Base-by-base conservation (phyloP, 106 monocot genomes). In the Dendrobium nobile region DNA sequence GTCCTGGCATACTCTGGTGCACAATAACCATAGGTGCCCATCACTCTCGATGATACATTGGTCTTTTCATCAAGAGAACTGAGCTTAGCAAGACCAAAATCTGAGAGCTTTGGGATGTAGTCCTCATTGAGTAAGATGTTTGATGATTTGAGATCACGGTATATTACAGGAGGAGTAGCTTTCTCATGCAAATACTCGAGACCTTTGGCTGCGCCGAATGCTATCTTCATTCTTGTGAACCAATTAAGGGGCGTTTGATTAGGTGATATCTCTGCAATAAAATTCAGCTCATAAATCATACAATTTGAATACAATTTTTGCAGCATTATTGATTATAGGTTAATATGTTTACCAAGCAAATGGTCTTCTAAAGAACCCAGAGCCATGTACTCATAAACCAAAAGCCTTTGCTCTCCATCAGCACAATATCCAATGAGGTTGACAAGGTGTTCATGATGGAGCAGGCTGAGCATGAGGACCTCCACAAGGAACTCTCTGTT, bases 371-470 rank as follows among this genome's bases (percentile, higher is more conserved):
- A 76, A 26, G 76, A 76, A 26, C 76, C 76, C 7, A 76, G 48
- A 76, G 76, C 76, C 76, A 76, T 76, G 76, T 47, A 76, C 47
- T 76, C 76, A 27, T 76, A 76, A 76, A 76, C 48, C 48, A 76
- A 48, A 76, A 76, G 76, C 48, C 76, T 76, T 76, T 76, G 76
- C 7, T 76, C 76, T 47, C 76, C 76, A 76, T 76, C 76, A 47
- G 76, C 45, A 48, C 76, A 76, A 18, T 76, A 76, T 9, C 76
- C 76, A 48, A 47, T 48, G 20, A 76, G 48, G 17, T 76, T 76
- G 47, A 76, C 76, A 48, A 76, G 76, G 76, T 76, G 16, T 0
- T 76, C 48, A 28, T 76, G 76, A 13, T 76, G 76, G 47, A 76
- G 76, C 26, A 76, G 76, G 41, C 76, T 76, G 26, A 76, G 47